A percentile compares a stretch with the other conserved stretches of the same genome.
Evolutionary conservation across 768 basidiomycete genomes (phyloP).

Genomic region (Sporobolomyces phaffii): DNA sequence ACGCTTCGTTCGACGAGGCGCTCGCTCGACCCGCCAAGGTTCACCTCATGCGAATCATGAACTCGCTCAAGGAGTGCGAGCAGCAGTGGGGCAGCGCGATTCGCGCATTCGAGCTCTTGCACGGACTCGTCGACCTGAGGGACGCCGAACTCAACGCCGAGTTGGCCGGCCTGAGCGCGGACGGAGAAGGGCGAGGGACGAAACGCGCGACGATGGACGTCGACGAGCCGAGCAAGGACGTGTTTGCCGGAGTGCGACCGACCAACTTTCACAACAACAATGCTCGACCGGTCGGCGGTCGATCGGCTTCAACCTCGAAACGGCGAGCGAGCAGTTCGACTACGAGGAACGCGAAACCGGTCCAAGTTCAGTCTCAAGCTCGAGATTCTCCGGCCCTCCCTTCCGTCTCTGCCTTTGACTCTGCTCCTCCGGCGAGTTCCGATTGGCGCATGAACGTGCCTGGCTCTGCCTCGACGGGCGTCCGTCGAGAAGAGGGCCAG

Average conservation of each 20-base stretch:
- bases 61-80: slow-evolving; percentile 41
- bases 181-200: slow-evolving; percentile 12
- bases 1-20: slow-evolving; percentile 36
- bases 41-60: slow-evolving; percentile 39
- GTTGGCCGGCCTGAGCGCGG: slow-evolving; percentile 3
- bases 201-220: slow-evolving; percentile 33
- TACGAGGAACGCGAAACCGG: not conserved
- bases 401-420: not conserved
- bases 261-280: slow-evolving; percentile 29
- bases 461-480: not conserved
- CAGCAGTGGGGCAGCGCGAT: slow-evolving; percentile 30
- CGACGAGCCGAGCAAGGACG: slow-evolving; percentile 1
- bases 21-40: slow-evolving; percentile 38
- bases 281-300: not conserved
- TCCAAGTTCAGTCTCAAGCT: no score
- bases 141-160: slow-evolving; percentile 34
- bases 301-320: not conserved
- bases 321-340: slow-evolving; percentile 3
- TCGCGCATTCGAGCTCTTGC: slow-evolving; percentile 30
- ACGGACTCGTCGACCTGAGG: slow-evolving; percentile 37
- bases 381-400: slow-evolving; percentile 16
- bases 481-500: not conserved
- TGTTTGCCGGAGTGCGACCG: slow-evolving; percentile 3
- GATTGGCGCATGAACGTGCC: not conserved
- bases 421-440: not conserved